A percentile compares a stretch with the other conserved stretches of the same genome.
These are phyloP conservation scores for Allium fistulosum DNA, from an alignment of 106 monocot species.

Conservation along the genomic window DNA sequence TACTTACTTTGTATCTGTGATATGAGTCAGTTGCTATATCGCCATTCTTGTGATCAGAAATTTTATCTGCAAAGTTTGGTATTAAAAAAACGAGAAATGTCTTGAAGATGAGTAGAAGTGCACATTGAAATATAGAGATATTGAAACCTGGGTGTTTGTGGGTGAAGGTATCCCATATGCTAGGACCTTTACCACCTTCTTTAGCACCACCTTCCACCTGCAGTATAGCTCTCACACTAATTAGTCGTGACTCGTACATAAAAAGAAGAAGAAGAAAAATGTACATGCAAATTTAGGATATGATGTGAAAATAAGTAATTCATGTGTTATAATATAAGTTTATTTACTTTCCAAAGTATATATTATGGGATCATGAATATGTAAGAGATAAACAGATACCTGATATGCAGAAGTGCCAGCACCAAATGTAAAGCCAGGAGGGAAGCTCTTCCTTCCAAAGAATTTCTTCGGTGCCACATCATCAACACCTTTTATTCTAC, in stretches of 20 bases:
- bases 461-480: not conserved
- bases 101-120: no score
- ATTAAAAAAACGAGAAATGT: no score
- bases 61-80: not conserved
- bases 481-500: not conserved
- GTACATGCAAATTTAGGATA: not conserved
- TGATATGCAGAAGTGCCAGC: constrained; percentile 4
- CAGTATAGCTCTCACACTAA: no score
- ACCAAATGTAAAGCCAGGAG: constrained; percentile 4
- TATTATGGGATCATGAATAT: no score
- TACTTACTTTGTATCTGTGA: not conserved
- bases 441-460: constrained; percentile 1
- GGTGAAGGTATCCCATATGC: constrained; percentile 11
- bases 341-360: not conserved
- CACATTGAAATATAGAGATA: not conserved
- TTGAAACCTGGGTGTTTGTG: constrained; percentile 5
- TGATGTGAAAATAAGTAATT: not conserved
- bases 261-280: not conserved
- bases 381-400: not conserved
- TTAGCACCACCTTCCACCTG: constrained; percentile 1
- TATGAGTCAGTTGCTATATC: not conserved
- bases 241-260: not conserved
- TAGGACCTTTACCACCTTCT: constrained; percentile 2
- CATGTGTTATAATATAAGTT: not conserved
- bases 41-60: not conserved